These are phyloP conservation scores for Hyaloscypha variabilis DNA, from an alignment of 495 filamentous ascomycete species.

Conservation along the genomic window DNA sequence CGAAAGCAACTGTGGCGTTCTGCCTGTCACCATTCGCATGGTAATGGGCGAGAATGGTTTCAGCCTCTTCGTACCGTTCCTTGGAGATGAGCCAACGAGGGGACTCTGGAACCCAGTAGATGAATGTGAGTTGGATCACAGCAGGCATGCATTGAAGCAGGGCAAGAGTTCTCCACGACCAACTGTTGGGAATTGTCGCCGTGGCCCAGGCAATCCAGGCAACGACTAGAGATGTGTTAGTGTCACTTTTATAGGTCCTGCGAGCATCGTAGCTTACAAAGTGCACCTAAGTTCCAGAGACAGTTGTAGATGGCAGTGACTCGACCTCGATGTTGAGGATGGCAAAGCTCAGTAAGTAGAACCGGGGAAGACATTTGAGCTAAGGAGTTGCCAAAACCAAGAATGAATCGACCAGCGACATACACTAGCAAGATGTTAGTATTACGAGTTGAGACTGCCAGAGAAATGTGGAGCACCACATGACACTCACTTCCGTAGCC, in stretches of 20 bases:
- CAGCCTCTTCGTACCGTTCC: conserved; percentile 49
- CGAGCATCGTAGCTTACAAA: conserved; percentile 26
- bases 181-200: conserved; percentile 23
- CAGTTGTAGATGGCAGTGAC: conserved; percentile 36
- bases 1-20: conserved; percentile 39
- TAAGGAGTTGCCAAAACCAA: conserved; percentile 33
- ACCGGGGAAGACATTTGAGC: conserved; percentile 36
- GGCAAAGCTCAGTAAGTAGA: conserved; percentile 38
- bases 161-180: conserved; percentile 32
- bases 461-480: neutral
- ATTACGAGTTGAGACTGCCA: conserved; percentile 32
- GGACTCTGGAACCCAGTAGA: conserved; percentile 50
- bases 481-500: conserved; percentile 33
- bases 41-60: conserved; percentile 46
- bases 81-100: conserved; percentile 62
- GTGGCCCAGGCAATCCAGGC: conserved; percentile 33
- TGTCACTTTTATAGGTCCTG: neutral
- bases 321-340: conserved; percentile 38
- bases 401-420: conserved; percentile 32
- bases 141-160: conserved; percentile 33
- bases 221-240: conserved; percentile 27
- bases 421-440: conserved; percentile 37
- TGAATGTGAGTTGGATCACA: conserved; percentile 26
- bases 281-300: conserved; percentile 33
- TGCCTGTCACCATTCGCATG: conserved; percentile 44